Base-by-base conservation (phyloP, 352 stramenopile genomes). In the Pythium brassicae region DNA sequence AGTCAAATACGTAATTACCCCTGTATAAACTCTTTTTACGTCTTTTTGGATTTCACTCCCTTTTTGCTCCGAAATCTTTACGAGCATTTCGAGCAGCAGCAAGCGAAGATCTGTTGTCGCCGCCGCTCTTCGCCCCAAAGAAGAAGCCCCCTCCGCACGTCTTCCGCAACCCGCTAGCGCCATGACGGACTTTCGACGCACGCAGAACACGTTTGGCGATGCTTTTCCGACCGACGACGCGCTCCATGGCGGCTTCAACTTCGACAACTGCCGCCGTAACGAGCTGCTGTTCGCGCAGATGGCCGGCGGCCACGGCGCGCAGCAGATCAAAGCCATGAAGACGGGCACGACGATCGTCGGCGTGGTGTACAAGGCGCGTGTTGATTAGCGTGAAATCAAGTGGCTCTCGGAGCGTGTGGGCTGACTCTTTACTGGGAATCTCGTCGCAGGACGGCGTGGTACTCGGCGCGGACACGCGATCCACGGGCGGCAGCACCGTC, bases 341-440 rank as follows among this genome's bases (percentile, higher is more conserved):
- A 99, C 96, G 3, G 96, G 96, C 46, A 99, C 96, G 11, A 99
- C 95, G 51, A 99, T 99, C 69, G 80, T 93, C 48, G 96, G 94
- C 57, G 78, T 98, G 50, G 86, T 98, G n/a, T 99, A 93, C 82
- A 97, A 98, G 70, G 61, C 76, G 11, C 12, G 55, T 22, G 22
- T 44, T 20, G 25, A 4, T 57, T 29, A 23, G 14, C 12, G 39
- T 47, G 42, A 12, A 19, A 5, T 19, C n/a, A n/a, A n/a, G n/a
- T n/a, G n/a, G n/a, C n/a, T n/a, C n/a, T n/a, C n/a, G n/a, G 23
- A 14, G 12, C n/a, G 22, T 7, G 27, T 20, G n/a, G 7, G 15
- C n/a, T n/a, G 9, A 40, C 19, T 3, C 5, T 20, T 1, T 19
- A 20, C 8, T 25, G 11, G 25, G 25, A 17, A 27, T 29, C 50